Conservation (phyloP, 345 rosid genomes). For the Crucihimalaya himalaica region DNA sequence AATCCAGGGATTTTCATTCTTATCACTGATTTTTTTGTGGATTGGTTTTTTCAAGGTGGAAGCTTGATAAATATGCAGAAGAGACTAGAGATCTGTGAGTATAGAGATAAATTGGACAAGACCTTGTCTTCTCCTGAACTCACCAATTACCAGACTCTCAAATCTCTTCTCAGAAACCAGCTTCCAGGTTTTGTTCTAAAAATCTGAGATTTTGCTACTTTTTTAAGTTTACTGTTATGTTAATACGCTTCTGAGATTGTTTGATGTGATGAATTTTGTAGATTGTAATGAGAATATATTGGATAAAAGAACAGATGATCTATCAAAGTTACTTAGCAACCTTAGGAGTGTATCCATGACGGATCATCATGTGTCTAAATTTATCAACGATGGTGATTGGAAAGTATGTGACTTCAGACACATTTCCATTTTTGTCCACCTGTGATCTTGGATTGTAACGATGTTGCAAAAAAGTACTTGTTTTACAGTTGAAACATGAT, state of each 20-base stretch:
- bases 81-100: slow-evolving; percentile 54
- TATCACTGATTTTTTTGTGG: slow-evolving; percentile 13
- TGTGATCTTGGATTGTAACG: not conserved
- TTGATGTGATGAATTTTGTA: slow-evolving; percentile 39
- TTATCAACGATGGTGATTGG: slow-evolving; percentile 67
- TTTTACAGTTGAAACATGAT: slow-evolving; percentile 74
- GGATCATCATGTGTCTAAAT: slow-evolving; percentile 42
- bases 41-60: not conserved
- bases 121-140: slow-evolving; percentile 76
- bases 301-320: slow-evolving; percentile 59
- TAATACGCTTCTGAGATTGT: not conserved
- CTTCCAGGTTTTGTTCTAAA: slow-evolving; percentile 52
- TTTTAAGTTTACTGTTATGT: not conserved
- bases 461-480: slow-evolving; percentile 6
- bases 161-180: slow-evolving; percentile 61
- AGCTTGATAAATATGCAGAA: slow-evolving; percentile 53
- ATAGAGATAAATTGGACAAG: slow-evolving; percentile 75
- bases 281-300: slow-evolving; percentile 54
- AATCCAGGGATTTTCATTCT: not conserved
- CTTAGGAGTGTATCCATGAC: slow-evolving; percentile 71
- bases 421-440: not conserved
- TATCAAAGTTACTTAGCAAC: slow-evolving; percentile 67
- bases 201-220: not conserved
- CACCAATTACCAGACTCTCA: slow-evolving; percentile 53
- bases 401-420: slow-evolving; percentile 55